Conservation (phyloP, 257 asterid genomes). For the Parsonsia alboflavescens region DNA sequence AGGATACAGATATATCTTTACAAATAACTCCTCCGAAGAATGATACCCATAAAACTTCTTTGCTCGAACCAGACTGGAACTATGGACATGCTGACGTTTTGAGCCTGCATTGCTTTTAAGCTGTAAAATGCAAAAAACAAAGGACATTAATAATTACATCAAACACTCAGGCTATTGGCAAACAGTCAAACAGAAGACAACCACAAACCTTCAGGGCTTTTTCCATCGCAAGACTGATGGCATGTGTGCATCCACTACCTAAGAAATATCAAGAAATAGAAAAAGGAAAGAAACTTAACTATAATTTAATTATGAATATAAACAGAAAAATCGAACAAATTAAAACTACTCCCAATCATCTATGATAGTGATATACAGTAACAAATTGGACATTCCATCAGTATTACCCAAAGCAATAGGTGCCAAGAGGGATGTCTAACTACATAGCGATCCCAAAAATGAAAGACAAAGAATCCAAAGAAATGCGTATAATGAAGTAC, state of each 20-base stretch:
- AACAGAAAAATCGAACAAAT: neutral
- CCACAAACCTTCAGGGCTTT: slow-evolving; percentile 71
- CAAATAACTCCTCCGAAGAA: slow-evolving; percentile 78
- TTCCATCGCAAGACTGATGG: slow-evolving; percentile 68
- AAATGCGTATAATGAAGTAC: neutral
- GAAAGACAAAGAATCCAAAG: neutral
- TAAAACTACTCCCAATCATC: neutral
- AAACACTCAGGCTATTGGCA: slow-evolving; percentile 10
- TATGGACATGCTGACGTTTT: slow-evolving; percentile 90
- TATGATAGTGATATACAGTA: neutral
- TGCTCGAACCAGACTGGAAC: slow-evolving; percentile 75
- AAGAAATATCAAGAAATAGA: slow-evolving; percentile 24
- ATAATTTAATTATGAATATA: neutral
- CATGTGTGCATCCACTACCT: slow-evolving; percentile 49
- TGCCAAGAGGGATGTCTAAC: neutral
- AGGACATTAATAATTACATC: slow-evolving; percentile 14
- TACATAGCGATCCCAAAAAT: neutral
- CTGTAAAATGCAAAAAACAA: slow-evolving; percentile 36
- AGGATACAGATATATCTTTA: slow-evolving; percentile 97
- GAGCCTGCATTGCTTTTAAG: slow-evolving; percentile 72
- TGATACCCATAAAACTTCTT: slow-evolving; percentile 87
- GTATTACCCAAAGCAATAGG: neutral
- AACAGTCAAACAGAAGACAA: slow-evolving; percentile 6
- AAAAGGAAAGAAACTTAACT: slow-evolving; percentile 19
- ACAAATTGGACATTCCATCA: neutral